Conservation (phyloP, 257 asterid genomes). For the Ilex asprella region DNA sequence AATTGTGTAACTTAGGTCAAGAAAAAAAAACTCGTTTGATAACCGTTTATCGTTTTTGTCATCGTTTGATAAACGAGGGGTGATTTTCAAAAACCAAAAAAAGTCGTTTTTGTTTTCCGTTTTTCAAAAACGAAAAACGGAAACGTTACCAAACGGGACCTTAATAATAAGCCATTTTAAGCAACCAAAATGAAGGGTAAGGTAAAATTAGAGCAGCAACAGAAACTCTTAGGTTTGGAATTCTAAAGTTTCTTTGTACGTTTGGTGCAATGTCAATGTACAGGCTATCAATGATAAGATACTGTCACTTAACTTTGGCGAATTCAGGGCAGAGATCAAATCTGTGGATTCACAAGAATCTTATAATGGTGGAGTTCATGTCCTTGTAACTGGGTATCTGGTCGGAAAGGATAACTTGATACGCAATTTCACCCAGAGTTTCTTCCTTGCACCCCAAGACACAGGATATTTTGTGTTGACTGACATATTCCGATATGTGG, state of each 20-base stretch:
- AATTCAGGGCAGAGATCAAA: conserved; percentile 60
- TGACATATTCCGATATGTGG: conserved; percentile 72
- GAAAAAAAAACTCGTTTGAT: too few species aligned
- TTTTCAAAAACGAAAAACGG: too few species aligned
- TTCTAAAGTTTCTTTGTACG: conserved; percentile 3
- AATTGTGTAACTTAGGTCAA: too few species aligned
- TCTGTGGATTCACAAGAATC: conserved; percentile 89
- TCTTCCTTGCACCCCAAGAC: conserved; percentile 97
- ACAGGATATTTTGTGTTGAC: conserved; percentile 87
- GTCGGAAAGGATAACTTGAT: conserved; percentile 48
- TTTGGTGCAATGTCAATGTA: conserved; percentile 11
- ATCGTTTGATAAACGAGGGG: too few species aligned
- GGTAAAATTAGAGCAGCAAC: too few species aligned
- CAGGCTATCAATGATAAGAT: conserved; percentile 88
- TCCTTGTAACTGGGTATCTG: conserved; percentile 82
- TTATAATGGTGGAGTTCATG: conserved; percentile 66
- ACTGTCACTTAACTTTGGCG: conserved; percentile 60
- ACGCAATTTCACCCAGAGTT: conserved; percentile 64
- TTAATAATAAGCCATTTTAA: too few species aligned
- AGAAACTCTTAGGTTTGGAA: too few species aligned
- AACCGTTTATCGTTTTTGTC: too few species aligned
- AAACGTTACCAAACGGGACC: too few species aligned
- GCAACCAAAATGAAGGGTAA: too few species aligned
- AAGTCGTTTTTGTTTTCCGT: too few species aligned
- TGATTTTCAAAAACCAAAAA: too few species aligned